Conservation (phyloP, 75 land plant genomes). For the Azolla pinnata region DNA sequence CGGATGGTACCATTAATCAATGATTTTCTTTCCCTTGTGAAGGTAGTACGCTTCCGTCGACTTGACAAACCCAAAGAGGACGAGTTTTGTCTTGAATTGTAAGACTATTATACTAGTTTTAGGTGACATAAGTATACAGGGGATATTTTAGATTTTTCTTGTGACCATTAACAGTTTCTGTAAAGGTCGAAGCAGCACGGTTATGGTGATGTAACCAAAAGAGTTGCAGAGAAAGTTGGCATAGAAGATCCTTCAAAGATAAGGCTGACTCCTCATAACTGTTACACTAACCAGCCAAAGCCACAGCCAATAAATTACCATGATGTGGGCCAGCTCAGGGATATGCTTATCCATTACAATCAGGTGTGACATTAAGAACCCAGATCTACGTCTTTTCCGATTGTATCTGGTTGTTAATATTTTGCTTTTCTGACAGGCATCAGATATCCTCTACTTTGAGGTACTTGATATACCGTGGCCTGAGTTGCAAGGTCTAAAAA, state of each 20-base stretch:
- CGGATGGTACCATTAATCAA: not conserved
- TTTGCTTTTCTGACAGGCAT: conserved; percentile 44
- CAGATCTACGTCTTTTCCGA: not conserved
- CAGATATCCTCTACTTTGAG: conserved; percentile 92
- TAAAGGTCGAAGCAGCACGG: conserved; percentile 40
- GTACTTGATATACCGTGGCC: conserved; percentile 90
- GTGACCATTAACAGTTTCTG: no score
- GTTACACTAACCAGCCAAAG: conserved; percentile 45
- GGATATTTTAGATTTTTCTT: no score
- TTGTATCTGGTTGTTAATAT: no score
- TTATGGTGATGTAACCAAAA: conserved; percentile 45
- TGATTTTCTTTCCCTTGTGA: conserved; percentile 3
- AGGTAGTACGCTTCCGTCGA: conserved; percentile 47
- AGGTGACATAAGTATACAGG: no score
- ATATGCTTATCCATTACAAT: conserved; percentile 47
- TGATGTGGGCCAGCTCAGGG: conserved; percentile 33
- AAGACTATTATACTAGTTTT: no score
- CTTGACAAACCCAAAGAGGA: conserved; percentile 45
- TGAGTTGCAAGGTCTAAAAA: conserved; percentile 87
- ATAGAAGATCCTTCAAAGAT: conserved; percentile 45
- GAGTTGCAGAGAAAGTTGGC: conserved; percentile 32
- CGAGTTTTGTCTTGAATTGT: conserved; percentile 45
- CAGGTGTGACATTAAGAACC: conserved; percentile 22
- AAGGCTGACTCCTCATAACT: conserved; percentile 39
- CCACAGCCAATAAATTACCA: conserved; percentile 47